Percentiles rank a stretch among this genome's conserved stretches.
Conservation (phyloP, 306 rosid species). For the Psophocarpus tetragonolobus region DNA sequence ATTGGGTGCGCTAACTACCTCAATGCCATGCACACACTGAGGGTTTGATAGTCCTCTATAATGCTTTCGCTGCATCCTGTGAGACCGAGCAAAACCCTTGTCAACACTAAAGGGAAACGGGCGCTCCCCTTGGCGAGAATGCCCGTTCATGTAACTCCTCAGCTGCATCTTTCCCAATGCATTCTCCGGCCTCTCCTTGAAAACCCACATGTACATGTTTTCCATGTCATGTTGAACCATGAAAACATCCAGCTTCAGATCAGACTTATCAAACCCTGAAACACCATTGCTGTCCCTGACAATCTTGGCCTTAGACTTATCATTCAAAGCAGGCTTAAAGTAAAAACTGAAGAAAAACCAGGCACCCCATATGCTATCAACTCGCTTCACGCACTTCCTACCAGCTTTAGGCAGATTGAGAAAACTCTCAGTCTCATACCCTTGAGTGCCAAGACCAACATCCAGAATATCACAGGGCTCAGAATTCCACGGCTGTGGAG, state of each 20-base stretch:
- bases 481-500: conserved; percentile 68
- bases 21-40: conserved; percentile 89
- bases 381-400: conserved; percentile 74
- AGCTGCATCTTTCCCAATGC: conserved; percentile 98
- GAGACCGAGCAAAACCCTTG: conserved; percentile 89
- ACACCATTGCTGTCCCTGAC: conserved; percentile 68
- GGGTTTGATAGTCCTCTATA: conserved; percentile 94
- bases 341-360: conserved; percentile 96
- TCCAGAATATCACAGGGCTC: conserved; percentile 77
- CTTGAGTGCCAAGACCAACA: conserved; percentile 81
- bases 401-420: conserved; percentile 66
- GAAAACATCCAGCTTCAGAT: conserved; percentile 88
- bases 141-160: conserved; percentile 97
- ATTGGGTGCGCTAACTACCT: conserved; percentile 69
- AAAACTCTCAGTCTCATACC: conserved; percentile 72
- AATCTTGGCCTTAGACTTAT: conserved; percentile 81
- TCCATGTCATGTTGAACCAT: conserved; percentile 99
- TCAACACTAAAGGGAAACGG: conserved; percentile 81
- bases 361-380: conserved; percentile 96
- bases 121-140: conserved; percentile 97
- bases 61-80: conserved; percentile 95
- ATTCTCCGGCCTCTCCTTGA: conserved; percentile 93
- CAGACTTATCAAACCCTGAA: conserved; percentile 78
- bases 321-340: conserved; percentile 77
- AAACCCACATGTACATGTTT: conserved; percentile 99